Evolutionary conservation across 2,329 filamentous ascomycete species (phyloP).

Genomic region (Niveomyces coronatus): DNA sequence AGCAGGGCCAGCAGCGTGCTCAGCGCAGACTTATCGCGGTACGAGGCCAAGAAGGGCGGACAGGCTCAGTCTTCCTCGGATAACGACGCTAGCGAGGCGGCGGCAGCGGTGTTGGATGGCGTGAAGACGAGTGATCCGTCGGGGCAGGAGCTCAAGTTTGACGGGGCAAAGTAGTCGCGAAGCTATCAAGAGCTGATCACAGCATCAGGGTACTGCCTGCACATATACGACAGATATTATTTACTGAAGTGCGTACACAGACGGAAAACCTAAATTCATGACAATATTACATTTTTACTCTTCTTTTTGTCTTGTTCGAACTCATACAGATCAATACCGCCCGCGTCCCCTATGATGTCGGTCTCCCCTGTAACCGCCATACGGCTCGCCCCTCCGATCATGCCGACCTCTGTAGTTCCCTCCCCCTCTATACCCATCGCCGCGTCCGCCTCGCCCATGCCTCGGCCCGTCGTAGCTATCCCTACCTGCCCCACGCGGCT

Average conservation of each 20-base stretch:
- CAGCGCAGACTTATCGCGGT: constrained; percentile 20
- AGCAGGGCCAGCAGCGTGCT: constrained; percentile 64
- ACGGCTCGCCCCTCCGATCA: constrained; percentile 23
- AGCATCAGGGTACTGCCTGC: too few species aligned
- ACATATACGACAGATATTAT: too few species aligned
- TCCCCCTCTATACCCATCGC: constrained; percentile 9
- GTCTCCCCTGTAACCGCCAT: constrained; percentile 25
- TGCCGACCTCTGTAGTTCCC: constrained; percentile 22
- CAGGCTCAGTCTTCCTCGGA: too few species aligned
- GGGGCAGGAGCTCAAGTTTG: constrained; percentile 22
- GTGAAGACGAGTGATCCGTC: constrained; percentile 26
- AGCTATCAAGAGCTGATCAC: too few species aligned
- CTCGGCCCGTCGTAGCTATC: constrained; percentile 14
- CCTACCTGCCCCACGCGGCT: constrained; percentile 2
- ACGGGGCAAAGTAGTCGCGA: constrained; percentile 1
- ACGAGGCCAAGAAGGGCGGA: constrained; percentile 1
- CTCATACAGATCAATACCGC: constrained; percentile 15
- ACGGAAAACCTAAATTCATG: too few species aligned
- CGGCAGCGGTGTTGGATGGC: constrained; percentile 19
- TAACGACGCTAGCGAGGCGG: constrained; percentile 11
- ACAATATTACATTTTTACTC: too few species aligned
- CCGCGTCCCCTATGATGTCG: constrained; percentile 23
- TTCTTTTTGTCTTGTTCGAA: background rate
- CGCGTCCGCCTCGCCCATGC: constrained; percentile 3
- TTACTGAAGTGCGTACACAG: too few species aligned